A percentile compares a stretch with the other conserved stretches of the same genome.
These are phyloP conservation scores for Debaryomyces castellii DNA, from an alignment of 805 yeast genomes.

Conservation along the genomic window DNA sequence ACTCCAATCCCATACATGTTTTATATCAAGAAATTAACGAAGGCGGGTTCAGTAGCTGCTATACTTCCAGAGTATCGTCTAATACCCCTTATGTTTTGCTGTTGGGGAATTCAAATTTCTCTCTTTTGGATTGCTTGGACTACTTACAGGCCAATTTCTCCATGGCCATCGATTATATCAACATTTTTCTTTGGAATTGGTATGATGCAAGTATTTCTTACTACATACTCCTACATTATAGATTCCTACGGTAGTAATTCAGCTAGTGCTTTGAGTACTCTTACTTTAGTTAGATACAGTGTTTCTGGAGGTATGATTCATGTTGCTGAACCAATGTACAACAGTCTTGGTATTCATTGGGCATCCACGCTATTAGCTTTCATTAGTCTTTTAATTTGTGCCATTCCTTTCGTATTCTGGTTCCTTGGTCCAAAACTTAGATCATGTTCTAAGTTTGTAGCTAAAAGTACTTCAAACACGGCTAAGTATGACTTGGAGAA, in stretches of 20 bases:
- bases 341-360: conserved; percentile 49
- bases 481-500: not conserved
- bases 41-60: not conserved
- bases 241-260: conserved; percentile 5
- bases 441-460: conserved; percentile 33
- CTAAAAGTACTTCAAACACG: not conserved
- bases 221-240: conserved; percentile 2
- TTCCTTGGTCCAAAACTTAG: conserved; percentile 60
- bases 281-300: conserved; percentile 3
- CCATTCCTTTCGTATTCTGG: conserved; percentile 72
- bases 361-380: conserved; percentile 53
- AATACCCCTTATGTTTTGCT: conserved; percentile 3
- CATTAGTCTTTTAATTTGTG: conserved; percentile 60
- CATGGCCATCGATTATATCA: conserved; percentile 4
- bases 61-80: conserved; percentile 1
- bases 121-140: conserved; percentile 82
- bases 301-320: conserved; percentile 3
- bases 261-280: conserved; percentile 5
- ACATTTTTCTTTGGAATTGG: conserved; percentile 4
- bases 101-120: conserved; percentile 46
- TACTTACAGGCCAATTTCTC: conserved; percentile 1
- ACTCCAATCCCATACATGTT: conserved; percentile 1
- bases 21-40: not conserved
- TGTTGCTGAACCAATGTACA: conserved; percentile 51
- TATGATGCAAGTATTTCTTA: conserved; percentile 4